Conservation (phyloP, 345 rosid species). For the Bruguiera sexangula region DNA sequence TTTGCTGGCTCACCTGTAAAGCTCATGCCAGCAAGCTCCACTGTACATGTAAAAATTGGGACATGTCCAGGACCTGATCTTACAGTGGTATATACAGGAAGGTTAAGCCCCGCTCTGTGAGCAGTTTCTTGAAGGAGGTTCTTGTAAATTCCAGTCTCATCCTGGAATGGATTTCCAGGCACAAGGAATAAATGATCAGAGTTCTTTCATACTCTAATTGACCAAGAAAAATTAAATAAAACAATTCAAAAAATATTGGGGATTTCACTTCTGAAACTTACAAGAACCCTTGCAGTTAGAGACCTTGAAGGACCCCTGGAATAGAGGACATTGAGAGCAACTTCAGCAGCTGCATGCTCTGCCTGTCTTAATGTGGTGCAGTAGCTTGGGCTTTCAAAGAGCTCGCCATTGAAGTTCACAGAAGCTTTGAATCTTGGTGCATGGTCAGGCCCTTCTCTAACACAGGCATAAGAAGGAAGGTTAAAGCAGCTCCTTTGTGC, state of each 20-base stretch:
- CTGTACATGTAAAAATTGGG: constrained; percentile 57
- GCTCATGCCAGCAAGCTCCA: constrained; percentile 67
- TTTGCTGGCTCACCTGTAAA: constrained; percentile 64
- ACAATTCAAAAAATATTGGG: too few relatives aligned
- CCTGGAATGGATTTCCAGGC: constrained; percentile 35
- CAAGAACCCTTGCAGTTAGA: constrained; percentile 63
- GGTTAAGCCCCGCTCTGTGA: constrained; percentile 65
- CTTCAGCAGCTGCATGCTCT: constrained; percentile 72
- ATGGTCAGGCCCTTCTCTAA: constrained; percentile 78
- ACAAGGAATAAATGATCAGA: too few relatives aligned
- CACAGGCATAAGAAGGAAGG: constrained; percentile 66
- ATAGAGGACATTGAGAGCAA: constrained; percentile 56
- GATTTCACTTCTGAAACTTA: constrained; percentile 24
- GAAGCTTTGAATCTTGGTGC: constrained; percentile 80
- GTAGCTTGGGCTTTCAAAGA: constrained; percentile 55
- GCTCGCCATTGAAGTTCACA: constrained; percentile 73
- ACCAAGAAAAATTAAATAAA: too few relatives aligned
- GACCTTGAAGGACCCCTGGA: constrained; percentile 65
- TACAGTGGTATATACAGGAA: constrained; percentile 62
- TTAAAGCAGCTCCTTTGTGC: constrained; percentile 81
- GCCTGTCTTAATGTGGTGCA: constrained; percentile 66
- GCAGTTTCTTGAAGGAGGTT: constrained; percentile 76
- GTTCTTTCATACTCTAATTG: too few relatives aligned
- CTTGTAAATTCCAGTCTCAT: constrained; percentile 78
- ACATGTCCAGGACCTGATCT: constrained; percentile 74